phyloP scores from a whole-genome alignment of 495 filamentous ascomycete species.

The Aspergillus biplanus region DNA sequence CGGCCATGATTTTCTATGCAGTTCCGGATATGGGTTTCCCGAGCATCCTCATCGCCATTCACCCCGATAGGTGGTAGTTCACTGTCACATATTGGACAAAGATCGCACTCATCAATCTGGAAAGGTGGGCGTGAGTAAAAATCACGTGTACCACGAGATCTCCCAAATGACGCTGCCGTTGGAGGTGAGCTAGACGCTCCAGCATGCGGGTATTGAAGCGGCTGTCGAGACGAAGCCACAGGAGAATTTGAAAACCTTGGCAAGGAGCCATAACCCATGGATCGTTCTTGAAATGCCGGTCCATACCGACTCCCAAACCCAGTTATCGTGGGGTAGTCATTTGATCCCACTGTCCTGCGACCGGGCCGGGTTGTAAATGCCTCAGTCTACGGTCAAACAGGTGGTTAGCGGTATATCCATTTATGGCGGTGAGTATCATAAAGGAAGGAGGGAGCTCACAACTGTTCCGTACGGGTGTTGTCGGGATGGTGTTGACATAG shows the following conservation, averaged over 20 bases:
- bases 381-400: slow-evolving; percentile 17
- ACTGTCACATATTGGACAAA: slow-evolving; percentile 85
- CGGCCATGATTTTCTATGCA: slow-evolving; percentile 65
- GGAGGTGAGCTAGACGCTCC: slow-evolving; percentile 11
- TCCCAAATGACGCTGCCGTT: slow-evolving; percentile 7
- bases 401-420: slow-evolving; percentile 7
- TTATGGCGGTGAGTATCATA: not conserved
- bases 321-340: slow-evolving; percentile 24
- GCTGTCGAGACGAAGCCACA: slow-evolving; percentile 26
- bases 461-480: slow-evolving; percentile 8
- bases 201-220: slow-evolving; percentile 13
- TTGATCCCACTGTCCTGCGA: slow-evolving; percentile 31
- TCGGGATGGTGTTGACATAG: slow-evolving; percentile 19
- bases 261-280: slow-evolving; percentile 26
- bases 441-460: slow-evolving; percentile 17
- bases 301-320: slow-evolving; percentile 23
- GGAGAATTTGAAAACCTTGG: slow-evolving; percentile 16
- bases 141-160: slow-evolving; percentile 27
- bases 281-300: slow-evolving; percentile 30
- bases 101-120: slow-evolving; percentile 74
- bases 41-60: slow-evolving; percentile 61
- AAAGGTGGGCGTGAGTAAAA: slow-evolving; percentile 31
- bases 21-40: slow-evolving; percentile 74
- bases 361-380: slow-evolving; percentile 18
- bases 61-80: slow-evolving; percentile 68